These are phyloP conservation scores for Beta lomatogona DNA, from an alignment of 179 eudicot genomes.

Conservation along the genomic window DNA sequence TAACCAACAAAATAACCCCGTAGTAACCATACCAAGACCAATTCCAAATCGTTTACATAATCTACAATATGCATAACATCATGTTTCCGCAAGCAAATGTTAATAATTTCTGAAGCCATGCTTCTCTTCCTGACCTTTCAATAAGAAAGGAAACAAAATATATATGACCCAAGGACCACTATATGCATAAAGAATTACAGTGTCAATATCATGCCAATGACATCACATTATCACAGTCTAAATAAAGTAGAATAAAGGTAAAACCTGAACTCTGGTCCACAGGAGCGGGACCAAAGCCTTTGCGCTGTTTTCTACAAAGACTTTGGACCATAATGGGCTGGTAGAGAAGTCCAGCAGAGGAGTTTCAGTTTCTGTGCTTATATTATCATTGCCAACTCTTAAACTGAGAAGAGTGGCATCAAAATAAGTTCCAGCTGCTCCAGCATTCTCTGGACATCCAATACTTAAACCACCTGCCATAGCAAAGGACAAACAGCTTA, in stretches of 20 bases:
- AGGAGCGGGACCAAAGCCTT: constrained; percentile 86
- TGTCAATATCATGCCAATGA: background rate
- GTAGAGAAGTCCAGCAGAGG: constrained; percentile 84
- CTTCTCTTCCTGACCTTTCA: background rate
- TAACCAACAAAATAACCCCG: background rate
- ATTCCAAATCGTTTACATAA: background rate
- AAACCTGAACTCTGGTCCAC: constrained; percentile 96
- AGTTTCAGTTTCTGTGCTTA: constrained; percentile 84
- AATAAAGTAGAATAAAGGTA: background rate
- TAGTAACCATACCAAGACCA: background rate
- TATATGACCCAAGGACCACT: background rate
- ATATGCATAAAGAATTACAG: background rate
- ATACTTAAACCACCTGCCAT: constrained; percentile 75
- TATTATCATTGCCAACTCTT: constrained; percentile 73
- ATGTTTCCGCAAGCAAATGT: background rate
- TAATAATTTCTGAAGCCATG: background rate
- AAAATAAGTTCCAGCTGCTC: constrained; percentile 88
- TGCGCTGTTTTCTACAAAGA: constrained; percentile 78
- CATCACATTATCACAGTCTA: background rate
- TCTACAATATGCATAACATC: background rate
- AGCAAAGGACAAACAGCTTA: constrained; percentile 10
- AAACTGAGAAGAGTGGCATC: constrained; percentile 69
- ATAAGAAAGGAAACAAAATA: background rate
- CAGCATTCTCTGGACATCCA: constrained; percentile 79
- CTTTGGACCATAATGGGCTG: constrained; percentile 81